phyloP scores from a whole-genome alignment of 148 eudicot genomes.

The Pharnaceum exiguum region DNA sequence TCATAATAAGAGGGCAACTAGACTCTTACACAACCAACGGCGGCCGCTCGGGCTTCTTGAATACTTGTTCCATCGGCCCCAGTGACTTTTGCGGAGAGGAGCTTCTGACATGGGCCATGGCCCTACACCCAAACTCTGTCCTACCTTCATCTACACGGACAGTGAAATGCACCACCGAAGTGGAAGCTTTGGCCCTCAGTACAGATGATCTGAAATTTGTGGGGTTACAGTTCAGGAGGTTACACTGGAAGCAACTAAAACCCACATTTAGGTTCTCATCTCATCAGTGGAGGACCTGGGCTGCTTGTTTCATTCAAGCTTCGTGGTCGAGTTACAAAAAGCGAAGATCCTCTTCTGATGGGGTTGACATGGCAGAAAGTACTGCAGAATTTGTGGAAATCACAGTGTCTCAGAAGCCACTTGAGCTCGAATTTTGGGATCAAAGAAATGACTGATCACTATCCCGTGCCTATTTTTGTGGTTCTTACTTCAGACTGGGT shows the following conservation, averaged over 20 bases:
- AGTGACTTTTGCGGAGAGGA: slow-evolving; percentile 29
- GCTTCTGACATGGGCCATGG: slow-evolving; percentile 27
- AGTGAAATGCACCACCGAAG: slow-evolving; percentile 19
- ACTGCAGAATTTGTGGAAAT: too few relatives aligned
- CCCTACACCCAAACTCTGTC: neutral
- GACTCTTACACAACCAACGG: slow-evolving; percentile 24
- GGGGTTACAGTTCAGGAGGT: slow-evolving; percentile 14
- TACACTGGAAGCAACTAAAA: slow-evolving; percentile 21
- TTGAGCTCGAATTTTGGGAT: too few relatives aligned
- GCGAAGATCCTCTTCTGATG: neutral
- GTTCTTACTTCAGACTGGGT: too few relatives aligned
- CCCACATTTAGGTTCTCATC: slow-evolving; percentile 15
- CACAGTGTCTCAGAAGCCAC: too few relatives aligned
- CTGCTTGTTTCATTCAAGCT: slow-evolving; percentile 23
- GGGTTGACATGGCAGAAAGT: too few relatives aligned
- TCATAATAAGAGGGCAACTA: slow-evolving; percentile 22
- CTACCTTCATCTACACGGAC: slow-evolving; percentile 29
- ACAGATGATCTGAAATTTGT: slow-evolving; percentile 23
- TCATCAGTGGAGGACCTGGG: slow-evolving; percentile 32
- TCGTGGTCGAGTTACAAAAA: slow-evolving; percentile 16
- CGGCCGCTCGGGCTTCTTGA: slow-evolving; percentile 25
- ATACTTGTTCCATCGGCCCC: slow-evolving; percentile 11
- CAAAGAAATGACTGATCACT: too few relatives aligned
- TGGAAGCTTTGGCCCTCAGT: slow-evolving; percentile 15
- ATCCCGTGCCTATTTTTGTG: too few relatives aligned